Evolutionary conservation across 768 basidiomycete species (phyloP).

Genomic region (Boletus insuetus): DNA sequence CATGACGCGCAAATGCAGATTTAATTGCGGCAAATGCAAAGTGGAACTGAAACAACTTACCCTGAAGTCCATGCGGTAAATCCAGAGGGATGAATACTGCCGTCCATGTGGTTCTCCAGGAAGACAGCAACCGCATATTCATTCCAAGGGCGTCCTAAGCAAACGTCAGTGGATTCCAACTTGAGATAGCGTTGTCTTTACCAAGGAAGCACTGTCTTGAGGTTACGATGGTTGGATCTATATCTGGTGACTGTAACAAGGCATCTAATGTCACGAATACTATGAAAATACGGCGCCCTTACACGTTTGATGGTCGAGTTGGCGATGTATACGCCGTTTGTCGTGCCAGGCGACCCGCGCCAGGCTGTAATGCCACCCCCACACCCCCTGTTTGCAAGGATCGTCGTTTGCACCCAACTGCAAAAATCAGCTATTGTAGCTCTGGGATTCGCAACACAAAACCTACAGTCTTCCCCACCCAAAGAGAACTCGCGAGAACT

Average conservation of each 20-base stretch:
- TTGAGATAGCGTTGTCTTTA: constrained; percentile 4
- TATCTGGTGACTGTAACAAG: constrained; percentile 51
- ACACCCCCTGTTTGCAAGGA: constrained; percentile 60
- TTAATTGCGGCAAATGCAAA: neutral
- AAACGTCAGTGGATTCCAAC: neutral
- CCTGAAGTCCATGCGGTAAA: constrained; percentile 44
- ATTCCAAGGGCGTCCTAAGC: constrained; percentile 56
- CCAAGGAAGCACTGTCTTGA: constrained; percentile 51
- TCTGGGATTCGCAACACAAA: neutral
- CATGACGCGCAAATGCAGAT: constrained; percentile 19
- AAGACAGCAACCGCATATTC: constrained; percentile 53
- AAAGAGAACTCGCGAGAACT: constrained; percentile 9
- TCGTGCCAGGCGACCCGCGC: constrained; percentile 46
- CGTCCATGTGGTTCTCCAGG: constrained; percentile 56
- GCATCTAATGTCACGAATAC: neutral
- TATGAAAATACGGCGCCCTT: constrained; percentile 15
- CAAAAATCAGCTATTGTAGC: neutral
- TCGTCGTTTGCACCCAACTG: constrained; percentile 60
- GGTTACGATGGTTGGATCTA: constrained; percentile 47
- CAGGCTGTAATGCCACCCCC: constrained; percentile 67
- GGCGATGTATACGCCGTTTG: constrained; percentile 53
- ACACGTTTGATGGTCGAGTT: constrained; percentile 57
- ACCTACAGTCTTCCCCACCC: constrained; percentile 10
- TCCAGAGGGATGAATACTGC: constrained; percentile 48
- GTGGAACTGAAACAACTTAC: constrained; percentile 1